Conservation (phyloP, 2,329 filamentous ascomycete genomes). For the Lachnellula subtilissima region DNA sequence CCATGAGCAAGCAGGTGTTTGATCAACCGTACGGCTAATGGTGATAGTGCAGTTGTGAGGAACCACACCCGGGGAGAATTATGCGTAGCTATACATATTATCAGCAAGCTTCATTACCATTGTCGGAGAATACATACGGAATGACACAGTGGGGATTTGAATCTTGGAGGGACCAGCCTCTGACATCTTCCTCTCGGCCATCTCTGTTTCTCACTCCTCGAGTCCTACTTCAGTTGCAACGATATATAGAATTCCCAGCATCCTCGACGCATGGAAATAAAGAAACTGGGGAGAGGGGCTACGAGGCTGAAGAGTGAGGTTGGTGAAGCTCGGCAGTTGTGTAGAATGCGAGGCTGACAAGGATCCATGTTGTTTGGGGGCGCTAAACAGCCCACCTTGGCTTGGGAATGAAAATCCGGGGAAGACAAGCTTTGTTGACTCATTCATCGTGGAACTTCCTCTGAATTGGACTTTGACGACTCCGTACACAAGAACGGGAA, state of each 20-base stretch:
- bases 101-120: constrained; percentile 8
- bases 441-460: not conserved
- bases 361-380: not conserved
- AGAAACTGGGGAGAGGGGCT: not conserved
- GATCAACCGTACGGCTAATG: constrained; percentile 77
- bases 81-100: constrained; percentile 43
- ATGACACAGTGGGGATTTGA: constrained; percentile 25
- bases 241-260: not conserved
- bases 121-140: constrained; percentile 21
- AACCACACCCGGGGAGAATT: constrained; percentile 87
- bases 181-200: constrained; percentile 43
- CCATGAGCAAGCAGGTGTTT: constrained; percentile 82
- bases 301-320: constrained; percentile 4
- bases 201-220: constrained; percentile 22
- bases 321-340: not conserved
- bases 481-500: not conserved
- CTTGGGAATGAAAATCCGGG: constrained; percentile 10
- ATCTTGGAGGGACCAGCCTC: constrained; percentile 37
- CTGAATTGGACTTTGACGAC: not conserved
- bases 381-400: constrained; percentile 6
- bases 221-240: not conserved
- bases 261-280: not conserved
- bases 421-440: constrained; percentile 9
- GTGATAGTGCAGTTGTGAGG: constrained; percentile 79
- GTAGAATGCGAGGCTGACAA: constrained; percentile 1